Percentiles rank a stretch among this genome's conserved stretches.
These are phyloP conservation scores for Lachnellula occidentalis DNA, from an alignment of 2,329 filamentous ascomycete genomes.

Conservation along the genomic window DNA sequence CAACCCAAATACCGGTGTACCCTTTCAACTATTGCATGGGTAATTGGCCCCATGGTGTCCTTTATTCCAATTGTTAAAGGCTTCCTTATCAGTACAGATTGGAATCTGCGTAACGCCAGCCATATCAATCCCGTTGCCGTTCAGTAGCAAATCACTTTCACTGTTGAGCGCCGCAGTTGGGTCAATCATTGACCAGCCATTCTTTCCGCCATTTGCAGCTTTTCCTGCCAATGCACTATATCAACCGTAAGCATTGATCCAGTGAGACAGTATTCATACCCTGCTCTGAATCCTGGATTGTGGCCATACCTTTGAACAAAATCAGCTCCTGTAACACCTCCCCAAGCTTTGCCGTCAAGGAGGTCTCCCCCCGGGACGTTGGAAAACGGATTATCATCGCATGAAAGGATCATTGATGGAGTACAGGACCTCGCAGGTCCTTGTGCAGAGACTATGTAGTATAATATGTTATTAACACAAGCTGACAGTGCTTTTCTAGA, in stretches of 20 bases:
- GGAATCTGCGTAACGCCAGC: not conserved
- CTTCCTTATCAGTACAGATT: not conserved
- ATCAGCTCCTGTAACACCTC: slow-evolving; percentile 24
- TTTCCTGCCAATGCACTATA: not conserved
- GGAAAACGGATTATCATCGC: not conserved
- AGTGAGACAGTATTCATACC: too few species aligned
- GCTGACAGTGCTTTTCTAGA: not conserved
- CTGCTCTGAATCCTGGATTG: too few species aligned
- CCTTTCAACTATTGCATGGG: not conserved
- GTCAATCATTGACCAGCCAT: not conserved
- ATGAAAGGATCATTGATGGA: not conserved
- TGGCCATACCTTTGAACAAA: slow-evolving; percentile 16
- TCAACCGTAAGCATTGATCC: too few species aligned
- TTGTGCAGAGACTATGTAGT: not conserved
- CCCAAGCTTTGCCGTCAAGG: slow-evolving; percentile 25
- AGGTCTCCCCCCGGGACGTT: slow-evolving; percentile 21
- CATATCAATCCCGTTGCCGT: not conserved
- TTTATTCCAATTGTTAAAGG: not conserved
- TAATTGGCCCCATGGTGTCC: not conserved
- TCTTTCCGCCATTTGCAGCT: not conserved
- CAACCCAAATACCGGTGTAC: too few species aligned
- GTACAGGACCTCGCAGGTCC: not conserved
- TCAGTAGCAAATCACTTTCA: not conserved
- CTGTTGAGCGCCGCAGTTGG: not conserved
- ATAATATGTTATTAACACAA: not conserved